phyloP scores from a whole-genome alignment of 805 yeast species.

The Teunomyces lycoperdinae region DNA sequence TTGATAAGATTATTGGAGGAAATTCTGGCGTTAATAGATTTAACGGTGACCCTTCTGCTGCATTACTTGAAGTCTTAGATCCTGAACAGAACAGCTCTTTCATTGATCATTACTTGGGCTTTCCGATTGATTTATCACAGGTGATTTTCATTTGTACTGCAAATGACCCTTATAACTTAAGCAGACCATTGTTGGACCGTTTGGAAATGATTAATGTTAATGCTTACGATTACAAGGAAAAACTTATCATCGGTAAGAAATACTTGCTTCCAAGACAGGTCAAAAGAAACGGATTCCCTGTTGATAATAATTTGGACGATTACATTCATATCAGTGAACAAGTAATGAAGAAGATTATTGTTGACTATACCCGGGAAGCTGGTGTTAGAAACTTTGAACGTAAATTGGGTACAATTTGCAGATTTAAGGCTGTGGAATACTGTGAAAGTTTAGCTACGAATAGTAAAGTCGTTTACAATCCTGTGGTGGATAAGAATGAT shows the following conservation, averaged over 20 bases:
- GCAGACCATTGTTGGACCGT: conserved; percentile 77
- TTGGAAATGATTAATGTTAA: conserved; percentile 77
- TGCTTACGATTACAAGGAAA: conserved; percentile 80
- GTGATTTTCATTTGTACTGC: conserved; percentile 85
- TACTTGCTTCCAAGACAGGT: conserved; percentile 77
- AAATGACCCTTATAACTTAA: conserved; percentile 66
- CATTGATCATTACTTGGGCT: conserved; percentile 80
- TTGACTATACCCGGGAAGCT: conserved; percentile 76
- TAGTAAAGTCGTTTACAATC: conserved; percentile 24
- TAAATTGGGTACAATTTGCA: conserved; percentile 68
- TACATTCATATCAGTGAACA: conserved; percentile 48
- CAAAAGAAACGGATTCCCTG: conserved; percentile 59
- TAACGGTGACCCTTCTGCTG: conserved; percentile 89
- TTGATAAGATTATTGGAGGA: conserved; percentile 72
- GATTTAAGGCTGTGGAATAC: conserved; percentile 77
- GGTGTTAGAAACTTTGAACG: conserved; percentile 84
- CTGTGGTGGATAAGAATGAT: conserved; percentile 50
- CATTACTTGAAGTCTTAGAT: conserved; percentile 80
- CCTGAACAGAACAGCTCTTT: conserved; percentile 83
- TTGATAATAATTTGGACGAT: conserved; percentile 18
- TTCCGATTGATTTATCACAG: conserved; percentile 81
- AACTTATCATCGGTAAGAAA: conserved; percentile 63
- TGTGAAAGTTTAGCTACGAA: conserved; percentile 28
- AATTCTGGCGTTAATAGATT: conserved; percentile 40
- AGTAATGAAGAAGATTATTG: conserved; percentile 60